Base-by-base conservation (phyloP, 78 protist genomes). In the Trichosphaerium sp. region DNA sequence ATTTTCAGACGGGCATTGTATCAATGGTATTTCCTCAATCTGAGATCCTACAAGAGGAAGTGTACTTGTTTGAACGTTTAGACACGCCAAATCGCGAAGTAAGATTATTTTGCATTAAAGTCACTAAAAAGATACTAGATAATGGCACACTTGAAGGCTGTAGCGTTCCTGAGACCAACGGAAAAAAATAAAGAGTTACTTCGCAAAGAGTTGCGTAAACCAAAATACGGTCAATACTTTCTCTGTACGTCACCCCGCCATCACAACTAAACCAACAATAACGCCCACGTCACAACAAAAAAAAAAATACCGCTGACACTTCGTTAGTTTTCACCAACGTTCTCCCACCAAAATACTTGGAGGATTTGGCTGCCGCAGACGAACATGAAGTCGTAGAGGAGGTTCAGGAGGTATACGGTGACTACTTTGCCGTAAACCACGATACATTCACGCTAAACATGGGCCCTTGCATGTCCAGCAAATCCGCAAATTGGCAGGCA, bases 341-440 rank as follows among this genome's bases (percentile, higher is more conserved):
- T 4, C 37, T 90, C 4, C 10, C 35, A 41, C 11, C 25, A 15
- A 35, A 38, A 10, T 4, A 25, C 18, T 55, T 94, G 31, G 82
- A 67, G 42, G 54, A 64, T 25, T 66, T 95, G 7, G 97, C 97
- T 21, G 76, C 85, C 25, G 84, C 92, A 14, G 97, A 94, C 64
- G 75, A 69, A 59, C 69, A 74, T 59, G 93, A 88, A 39, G 75
- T 73, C 5, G 92, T 94, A 10, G 7, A 39, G 56, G 63, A 82
- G 64, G 75, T 71, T 25, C 93, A 90, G 49, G 97, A 93, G 74
- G 40, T 61, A 42, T 95, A 41, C 67, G 91, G 79, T 28, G 99
- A 95, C 71, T 88, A 44, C 57, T 78, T 39, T 26, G 81, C 96
- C 40, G 47, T 91, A 26, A 70, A 86, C 64, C 67, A 49, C 43